Evolutionary conservation across 1,284 basidiomycete species (phyloP), one percentile per base, ranked within the genome.

Genomic region (Heterobasidion occidentale): DNA sequence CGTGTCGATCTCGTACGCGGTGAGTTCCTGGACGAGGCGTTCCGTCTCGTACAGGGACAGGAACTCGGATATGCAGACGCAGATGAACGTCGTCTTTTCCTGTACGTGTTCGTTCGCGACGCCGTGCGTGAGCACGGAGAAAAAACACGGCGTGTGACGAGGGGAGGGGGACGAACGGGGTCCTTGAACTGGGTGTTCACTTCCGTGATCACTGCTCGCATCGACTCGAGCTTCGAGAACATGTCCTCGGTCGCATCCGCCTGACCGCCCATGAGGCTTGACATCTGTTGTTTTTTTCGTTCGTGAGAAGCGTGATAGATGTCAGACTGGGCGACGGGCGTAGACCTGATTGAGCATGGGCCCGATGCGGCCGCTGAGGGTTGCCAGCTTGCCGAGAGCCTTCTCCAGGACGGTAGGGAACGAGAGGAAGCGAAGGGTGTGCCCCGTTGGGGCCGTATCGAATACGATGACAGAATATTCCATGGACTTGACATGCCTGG

Each of bases 111-210:
- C 47, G 27, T 36, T 36, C 52, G 33, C 19, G 12, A 47, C 27
- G 33, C 19, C 36, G 47, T 17, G 47, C 34, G 55, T 33, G 52
- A 20, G 44, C 17, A n/a, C 34, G 36, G 15, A 47, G 17, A 27
- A 34, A 42, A 53, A 42, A 46, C 38, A 59, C 15, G 27, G 44
- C 27, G 4, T 44, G 38, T 42, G 11, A 34, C 15, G 55, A 52
- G 36, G 42, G n/a, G 48, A 5, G 46, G 14, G 36, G 46, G 5
- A 79, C 90, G 60, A 64, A 94, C 93, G 3, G 96, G 93, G 72
- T 99, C 94, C 72, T 98, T 98, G 81, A 99, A 99, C 68, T 99
- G 97, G 1, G 92, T 91, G 79, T 99, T 99, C 58, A 99, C 96
- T 71, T 99, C 97, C 27, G 93, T 98, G 67, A 99, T 99, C 58